Base-by-base conservation (phyloP, 805 yeast species). In the Kluyveromyces starmeri region DNA sequence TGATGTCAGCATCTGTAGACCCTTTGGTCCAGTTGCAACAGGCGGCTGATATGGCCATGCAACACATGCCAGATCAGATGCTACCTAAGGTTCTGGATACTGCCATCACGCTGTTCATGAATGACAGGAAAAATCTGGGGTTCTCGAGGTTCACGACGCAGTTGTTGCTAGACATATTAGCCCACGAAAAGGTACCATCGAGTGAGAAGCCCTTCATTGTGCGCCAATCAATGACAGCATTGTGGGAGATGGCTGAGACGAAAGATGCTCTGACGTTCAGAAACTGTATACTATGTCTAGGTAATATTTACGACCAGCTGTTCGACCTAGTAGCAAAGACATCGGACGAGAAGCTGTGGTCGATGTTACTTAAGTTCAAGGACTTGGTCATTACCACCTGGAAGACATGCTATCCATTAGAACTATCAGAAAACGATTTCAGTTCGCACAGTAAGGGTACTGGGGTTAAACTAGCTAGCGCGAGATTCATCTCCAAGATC, bases 401-500 rank as follows among this genome's bases (percentile, higher is more conserved):
- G 75, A 71, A 67, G 15, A 53, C 73, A 3, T 44, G 70, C 7
- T 75, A 65, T 45, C 85, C 84, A 4, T 63, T 75, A 36, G 54
- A 60, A 14, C 58, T 67, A 11, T 58, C 65, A 13, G 49, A 43
- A 21, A 41, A 37, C 62, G 65, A 28, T 34, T 37, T 33, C 35
- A 63, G 65, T 23, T 77, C 73, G 44, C 46, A 57, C 20, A 48
- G 62, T 22, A 68, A 77, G 52, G 69, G 75, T 30, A 56, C 75
- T 24, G 75, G 80, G 10, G 62, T 76, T 30, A 75, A 72, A 53
- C 59, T 82, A n/a, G 78, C 88, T 19, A 64, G 80, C n/a, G 62
- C 79, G 34, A 83, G 81, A 56, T 75, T 88, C 39, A 71, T 84
- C 8, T 74, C 74, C n/a, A 68, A 68, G 36, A 58, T 78, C 4